Evolutionary conservation across 345 rosid genomes (phyloP).

Genomic region (Dimocarpus longan): DNA sequence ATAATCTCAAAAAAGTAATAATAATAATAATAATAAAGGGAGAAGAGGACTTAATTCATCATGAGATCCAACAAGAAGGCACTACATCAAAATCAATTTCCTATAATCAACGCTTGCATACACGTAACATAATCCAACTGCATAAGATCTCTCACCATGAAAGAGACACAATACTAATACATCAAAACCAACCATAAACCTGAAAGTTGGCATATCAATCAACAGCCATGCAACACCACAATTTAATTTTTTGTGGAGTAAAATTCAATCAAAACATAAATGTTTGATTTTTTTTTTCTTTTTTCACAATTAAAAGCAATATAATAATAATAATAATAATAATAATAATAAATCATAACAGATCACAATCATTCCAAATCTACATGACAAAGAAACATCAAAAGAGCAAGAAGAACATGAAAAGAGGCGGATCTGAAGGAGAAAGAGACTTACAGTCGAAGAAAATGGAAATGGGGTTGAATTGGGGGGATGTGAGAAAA

Average conservation of each 20-base stretch:
- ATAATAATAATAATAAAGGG: no score
- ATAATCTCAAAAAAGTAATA: no score
- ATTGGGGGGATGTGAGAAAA: no score
- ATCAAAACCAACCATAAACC: background rate
- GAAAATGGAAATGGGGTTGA: slow-evolving; percentile 6
- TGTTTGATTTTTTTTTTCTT: no score
- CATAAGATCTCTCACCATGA: background rate
- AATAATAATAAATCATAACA: background rate
- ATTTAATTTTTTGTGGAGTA: background rate
- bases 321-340: no score
- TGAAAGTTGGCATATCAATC: no score
- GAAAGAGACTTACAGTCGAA: slow-evolving; percentile 19
- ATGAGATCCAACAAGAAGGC: background rate
- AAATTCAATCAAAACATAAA: no score
- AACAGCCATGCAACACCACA: background rate
- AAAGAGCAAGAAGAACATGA: background rate
- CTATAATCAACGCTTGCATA: background rate
- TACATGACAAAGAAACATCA: background rate
- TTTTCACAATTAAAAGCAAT: no score
- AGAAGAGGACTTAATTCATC: background rate
- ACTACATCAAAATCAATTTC: background rate
- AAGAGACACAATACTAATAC: background rate
- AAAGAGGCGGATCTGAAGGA: slow-evolving; percentile 18
- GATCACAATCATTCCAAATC: background rate
- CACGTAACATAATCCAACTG: background rate